These are phyloP conservation scores for Zangia roseola DNA, from an alignment of 768 basidiomycete species.

Conservation along the genomic window DNA sequence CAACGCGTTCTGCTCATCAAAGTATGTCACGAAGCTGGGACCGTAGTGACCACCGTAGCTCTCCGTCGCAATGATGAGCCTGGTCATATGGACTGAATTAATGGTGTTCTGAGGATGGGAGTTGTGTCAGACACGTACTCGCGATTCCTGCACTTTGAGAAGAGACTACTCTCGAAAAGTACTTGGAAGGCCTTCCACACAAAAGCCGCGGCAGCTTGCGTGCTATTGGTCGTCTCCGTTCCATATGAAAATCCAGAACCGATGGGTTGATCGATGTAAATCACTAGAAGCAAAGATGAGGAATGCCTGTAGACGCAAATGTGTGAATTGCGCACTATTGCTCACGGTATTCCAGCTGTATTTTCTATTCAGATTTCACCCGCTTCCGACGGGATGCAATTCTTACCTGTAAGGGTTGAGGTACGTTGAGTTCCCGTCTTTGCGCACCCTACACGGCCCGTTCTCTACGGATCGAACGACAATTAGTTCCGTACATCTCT, in stretches of 20 bases:
- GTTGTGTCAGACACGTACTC: conserved; percentile 39
- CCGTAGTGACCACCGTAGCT: conserved; percentile 71
- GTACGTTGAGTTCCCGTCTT: conserved; percentile 49
- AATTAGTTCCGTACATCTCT: not conserved
- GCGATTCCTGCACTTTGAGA: conserved; percentile 49
- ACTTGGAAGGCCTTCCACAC: conserved; percentile 66
- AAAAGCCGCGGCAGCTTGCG: conserved; percentile 49
- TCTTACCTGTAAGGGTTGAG: conserved; percentile 60
- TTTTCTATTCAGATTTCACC: not conserved
- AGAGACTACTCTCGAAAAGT: conserved; percentile 54
- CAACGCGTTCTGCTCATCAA: conserved; percentile 58
- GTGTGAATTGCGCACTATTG: conserved; percentile 46
- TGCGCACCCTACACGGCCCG: conserved; percentile 60
- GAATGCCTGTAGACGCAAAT: not conserved
- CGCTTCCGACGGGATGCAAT: not conserved
- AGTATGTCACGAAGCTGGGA: conserved; percentile 61
- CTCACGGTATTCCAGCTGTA: conserved; percentile 65
- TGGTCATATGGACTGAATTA: conserved; percentile 18
- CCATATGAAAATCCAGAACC: conserved; percentile 66
- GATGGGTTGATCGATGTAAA: conserved; percentile 71
- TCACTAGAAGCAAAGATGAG: conserved; percentile 39
- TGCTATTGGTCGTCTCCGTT: conserved; percentile 50
- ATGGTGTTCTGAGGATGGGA: not conserved
- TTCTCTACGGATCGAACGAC: conserved; percentile 45
- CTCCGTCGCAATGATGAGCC: conserved; percentile 64